These are phyloP conservation scores for Quambalaria eucalypti DNA, from an alignment of 1,284 basidiomycete genomes.

Conservation along the genomic window DNA sequence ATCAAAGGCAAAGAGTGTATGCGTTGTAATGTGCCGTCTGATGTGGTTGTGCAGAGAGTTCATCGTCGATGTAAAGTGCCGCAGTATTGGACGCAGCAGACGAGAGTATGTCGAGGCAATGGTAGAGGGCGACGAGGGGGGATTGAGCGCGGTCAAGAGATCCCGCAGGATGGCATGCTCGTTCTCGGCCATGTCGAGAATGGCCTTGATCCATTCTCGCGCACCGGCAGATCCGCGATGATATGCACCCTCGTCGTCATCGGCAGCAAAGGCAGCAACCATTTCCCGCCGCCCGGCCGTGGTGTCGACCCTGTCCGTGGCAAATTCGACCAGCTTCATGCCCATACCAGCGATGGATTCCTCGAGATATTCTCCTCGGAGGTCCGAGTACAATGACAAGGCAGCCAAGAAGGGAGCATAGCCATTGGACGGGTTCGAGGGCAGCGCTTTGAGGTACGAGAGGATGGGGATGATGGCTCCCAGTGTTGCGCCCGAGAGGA, in stretches of 20 bases:
- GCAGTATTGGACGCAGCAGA: slow-evolving; percentile 3
- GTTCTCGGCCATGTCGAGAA: slow-evolving; percentile 25
- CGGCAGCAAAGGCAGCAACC: slow-evolving; percentile 18
- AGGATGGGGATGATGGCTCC: slow-evolving; percentile 27
- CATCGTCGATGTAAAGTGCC: slow-evolving; percentile 3
- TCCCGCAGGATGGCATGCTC: slow-evolving; percentile 5
- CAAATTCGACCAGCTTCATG: slow-evolving; percentile 15
- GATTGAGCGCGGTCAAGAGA: slow-evolving; percentile 1
- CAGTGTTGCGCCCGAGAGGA: slow-evolving; percentile 20
- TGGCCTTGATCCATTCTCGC: slow-evolving; percentile 23
- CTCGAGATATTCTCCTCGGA: slow-evolving; percentile 20
- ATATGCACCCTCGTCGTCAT: slow-evolving; percentile 20
- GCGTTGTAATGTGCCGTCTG: slow-evolving; percentile 21
- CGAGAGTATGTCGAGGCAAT: slow-evolving; percentile 7
- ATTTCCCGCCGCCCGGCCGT: slow-evolving; percentile 18
- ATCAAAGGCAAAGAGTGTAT: slow-evolving; percentile 30
- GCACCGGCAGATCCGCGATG: slow-evolving; percentile 16
- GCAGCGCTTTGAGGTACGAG: slow-evolving; percentile 28
- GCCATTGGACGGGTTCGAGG: slow-evolving; percentile 22
- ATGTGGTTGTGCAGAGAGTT: slow-evolving; percentile 27
- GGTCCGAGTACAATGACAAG: slow-evolving; percentile 17
- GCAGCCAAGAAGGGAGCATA: slow-evolving; percentile 25
- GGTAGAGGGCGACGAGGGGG: slow-evolving; percentile 1
- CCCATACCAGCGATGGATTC: slow-evolving; percentile 17
- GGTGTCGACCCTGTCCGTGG: slow-evolving; percentile 25